Conservation (phyloP, 352 stramenopile genomes). For the Phytophthora idaei region DNA sequence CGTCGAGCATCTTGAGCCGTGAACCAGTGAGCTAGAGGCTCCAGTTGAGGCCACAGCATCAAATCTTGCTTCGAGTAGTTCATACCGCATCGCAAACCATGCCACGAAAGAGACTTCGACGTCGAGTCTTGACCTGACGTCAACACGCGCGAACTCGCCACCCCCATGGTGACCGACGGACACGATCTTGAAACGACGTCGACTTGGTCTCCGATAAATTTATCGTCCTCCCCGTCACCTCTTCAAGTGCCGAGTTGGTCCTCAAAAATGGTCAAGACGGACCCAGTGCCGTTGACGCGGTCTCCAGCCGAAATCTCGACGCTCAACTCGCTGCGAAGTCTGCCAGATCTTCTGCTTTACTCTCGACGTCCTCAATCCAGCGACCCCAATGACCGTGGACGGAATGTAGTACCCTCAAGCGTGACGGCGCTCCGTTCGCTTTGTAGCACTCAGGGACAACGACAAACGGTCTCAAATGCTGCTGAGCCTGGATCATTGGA, state of each 20-base stretch:
- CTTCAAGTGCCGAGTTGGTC: neutral
- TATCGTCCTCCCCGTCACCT: slow-evolving; percentile 13
- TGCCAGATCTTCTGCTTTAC: slow-evolving; percentile 24
- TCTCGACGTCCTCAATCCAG: slow-evolving; percentile 27
- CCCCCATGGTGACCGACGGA: slow-evolving; percentile 19
- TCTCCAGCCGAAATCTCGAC: slow-evolving; percentile 35
- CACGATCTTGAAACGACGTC: slow-evolving; percentile 35
- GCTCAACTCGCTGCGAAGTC: slow-evolving; percentile 30
- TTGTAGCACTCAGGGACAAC: slow-evolving; percentile 13
- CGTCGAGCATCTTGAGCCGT: slow-evolving; percentile 51
- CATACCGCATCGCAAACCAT: slow-evolving; percentile 47
- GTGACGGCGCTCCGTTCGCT: slow-evolving; percentile 31
- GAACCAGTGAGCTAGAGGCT: slow-evolving; percentile 69
- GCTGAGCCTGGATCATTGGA: slow-evolving; percentile 20
- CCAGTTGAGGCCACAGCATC: slow-evolving; percentile 62
- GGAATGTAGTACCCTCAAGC: slow-evolving; percentile 20
- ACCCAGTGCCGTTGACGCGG: slow-evolving; percentile 29
- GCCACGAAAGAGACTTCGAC: slow-evolving; percentile 9
- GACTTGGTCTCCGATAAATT: slow-evolving; percentile 30
- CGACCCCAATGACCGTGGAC: slow-evolving; percentile 6
- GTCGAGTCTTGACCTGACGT: slow-evolving; percentile 6
- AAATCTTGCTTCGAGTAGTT: slow-evolving; percentile 61
- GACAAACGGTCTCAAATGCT: slow-evolving; percentile 14
- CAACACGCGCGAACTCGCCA: slow-evolving; percentile 26
- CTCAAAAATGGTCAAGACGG: slow-evolving; percentile 16